Evolutionary conservation across 2,329 filamentous ascomycete genomes (phyloP).

Genomic region (Chaetomiaceae sp.): DNA sequence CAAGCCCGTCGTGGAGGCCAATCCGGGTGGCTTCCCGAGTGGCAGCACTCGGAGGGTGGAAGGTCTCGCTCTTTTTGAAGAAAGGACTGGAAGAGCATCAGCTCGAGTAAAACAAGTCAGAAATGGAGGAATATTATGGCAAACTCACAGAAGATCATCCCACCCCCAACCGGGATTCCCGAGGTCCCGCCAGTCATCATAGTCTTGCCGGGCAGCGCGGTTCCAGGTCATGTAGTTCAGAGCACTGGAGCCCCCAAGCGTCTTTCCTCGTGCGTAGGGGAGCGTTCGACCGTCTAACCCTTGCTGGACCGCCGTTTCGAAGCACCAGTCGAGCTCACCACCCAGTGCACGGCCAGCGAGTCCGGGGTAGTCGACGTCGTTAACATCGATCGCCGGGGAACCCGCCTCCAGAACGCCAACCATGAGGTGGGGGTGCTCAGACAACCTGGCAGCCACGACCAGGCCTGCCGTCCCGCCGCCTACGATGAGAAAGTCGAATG

Average conservation of each 20-base stretch:
- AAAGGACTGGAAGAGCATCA: conserved; percentile 36
- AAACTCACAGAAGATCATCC: conserved; percentile 38
- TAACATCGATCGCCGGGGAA: conserved; percentile 23
- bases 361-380: conserved; percentile 33
- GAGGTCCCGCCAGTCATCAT: conserved; percentile 53
- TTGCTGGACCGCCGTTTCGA: conserved; percentile 36
- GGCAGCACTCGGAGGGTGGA: conserved; percentile 36
- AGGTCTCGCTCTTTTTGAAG: conserved; percentile 47
- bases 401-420: conserved; percentile 46
- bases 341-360: conserved; percentile 35
- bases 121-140: too few relatives aligned
- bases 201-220: conserved; percentile 43
- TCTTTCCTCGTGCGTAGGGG: conserved; percentile 41
- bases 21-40: neutral
- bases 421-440: conserved; percentile 36
- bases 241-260: conserved; percentile 58
- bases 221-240: conserved; percentile 56
- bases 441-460: conserved; percentile 44
- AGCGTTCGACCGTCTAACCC: conserved; percentile 37
- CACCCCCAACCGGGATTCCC: conserved; percentile 57
- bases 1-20: neutral
- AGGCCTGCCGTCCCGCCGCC: conserved; percentile 53
- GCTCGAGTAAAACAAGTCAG: too few relatives aligned
- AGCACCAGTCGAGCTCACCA: conserved; percentile 38
- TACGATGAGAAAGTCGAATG: conserved; percentile 37